Evolutionary conservation across 2,329 filamentous ascomycete genomes (phyloP), one percentile per base, ranked within the genome.

Genomic region (Phyllosticta paracitricarpa): DNA sequence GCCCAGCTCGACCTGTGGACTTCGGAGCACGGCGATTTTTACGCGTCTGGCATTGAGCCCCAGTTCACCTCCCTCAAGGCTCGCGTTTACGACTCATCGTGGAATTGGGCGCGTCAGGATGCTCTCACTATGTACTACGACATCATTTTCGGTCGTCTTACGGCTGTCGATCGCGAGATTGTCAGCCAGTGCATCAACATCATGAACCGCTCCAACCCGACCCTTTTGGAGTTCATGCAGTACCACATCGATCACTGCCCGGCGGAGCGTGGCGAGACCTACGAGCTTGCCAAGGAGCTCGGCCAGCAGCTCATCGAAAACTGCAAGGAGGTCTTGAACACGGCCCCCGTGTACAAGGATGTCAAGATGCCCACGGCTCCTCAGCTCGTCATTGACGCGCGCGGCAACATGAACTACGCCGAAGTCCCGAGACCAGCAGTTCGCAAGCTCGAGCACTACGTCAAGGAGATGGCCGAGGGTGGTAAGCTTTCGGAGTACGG

Each of bases 171-270:
- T 71, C 89, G 94, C 65, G 94, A 99, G 76, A 99, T 97, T 69
- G 94, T 99, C 72, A 97, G 92, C 77, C 92, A 92, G 74, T 99
- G 94, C 78, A 97, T 99, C 71, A 89, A 91, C 67, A 94, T 99
- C 77, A 99, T 99, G 94, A 99, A 97, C 80, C 89, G 94, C 65
- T 96, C 94, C 35, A 99, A 97, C 73, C 94, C 94, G 2, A 88
- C 90, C 40, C 85, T 99, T 1, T 84, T 99, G 62, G 93, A 99
- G 68, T 99, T 97, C 77, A 99, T 99, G 94, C 94, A 99, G 74
- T 97, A 99, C 70, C 94, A 99, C 78, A 99, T 99, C 71, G 94
- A 99, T 71, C 94, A 97, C 79, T 97, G 93, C 79, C 94, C 94
- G 0, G 92, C 92, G 0, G 92, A 99, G 72, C 88, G 93, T 57